phyloP scores from a whole-genome alignment of 495 filamentous ascomycete species.

The Diplogelasinospora grovesii region DNA sequence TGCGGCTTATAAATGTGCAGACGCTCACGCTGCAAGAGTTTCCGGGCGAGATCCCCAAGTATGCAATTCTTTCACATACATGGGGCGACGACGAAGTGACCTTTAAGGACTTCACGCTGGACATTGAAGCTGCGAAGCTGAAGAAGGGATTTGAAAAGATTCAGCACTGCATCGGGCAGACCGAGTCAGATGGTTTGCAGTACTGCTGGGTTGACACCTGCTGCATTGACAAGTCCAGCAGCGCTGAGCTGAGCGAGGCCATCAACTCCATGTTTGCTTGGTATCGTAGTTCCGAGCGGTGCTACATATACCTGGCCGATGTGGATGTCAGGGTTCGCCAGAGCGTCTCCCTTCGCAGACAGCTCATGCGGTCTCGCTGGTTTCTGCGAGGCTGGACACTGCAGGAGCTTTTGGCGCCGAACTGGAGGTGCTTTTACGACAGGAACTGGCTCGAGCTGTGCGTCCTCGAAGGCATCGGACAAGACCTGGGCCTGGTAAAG shows the following conservation, averaged over 20 bases:
- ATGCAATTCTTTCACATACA: background rate
- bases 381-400: background rate
- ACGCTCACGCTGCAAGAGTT: too few relatives aligned
- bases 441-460: background rate
- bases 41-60: background rate
- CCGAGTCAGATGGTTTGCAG: background rate
- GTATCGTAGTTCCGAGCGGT: background rate
- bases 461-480: too few relatives aligned
- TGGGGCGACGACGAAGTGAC: constrained; percentile 5
- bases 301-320: background rate
- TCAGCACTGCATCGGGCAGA: background rate
- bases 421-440: background rate
- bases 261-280: constrained; percentile 6
- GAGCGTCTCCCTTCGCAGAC: background rate
- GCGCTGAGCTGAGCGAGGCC: constrained; percentile 1
- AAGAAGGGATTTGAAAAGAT: constrained; percentile 20
- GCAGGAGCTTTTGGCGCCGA: background rate
- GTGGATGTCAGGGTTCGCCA: background rate
- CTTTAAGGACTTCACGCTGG: background rate
- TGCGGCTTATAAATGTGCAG: too few relatives aligned
- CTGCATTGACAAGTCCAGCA: constrained; percentile 4
- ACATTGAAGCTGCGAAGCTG: background rate
- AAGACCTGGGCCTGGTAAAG: too few relatives aligned
- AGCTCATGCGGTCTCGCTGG: background rate
- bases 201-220: constrained; percentile 2